Percentiles rank a stretch among this genome's conserved stretches.
phyloP scores from a whole-genome alignment of 2,329 filamentous ascomycete genomes.

The Colletotrichum aenigma region DNA sequence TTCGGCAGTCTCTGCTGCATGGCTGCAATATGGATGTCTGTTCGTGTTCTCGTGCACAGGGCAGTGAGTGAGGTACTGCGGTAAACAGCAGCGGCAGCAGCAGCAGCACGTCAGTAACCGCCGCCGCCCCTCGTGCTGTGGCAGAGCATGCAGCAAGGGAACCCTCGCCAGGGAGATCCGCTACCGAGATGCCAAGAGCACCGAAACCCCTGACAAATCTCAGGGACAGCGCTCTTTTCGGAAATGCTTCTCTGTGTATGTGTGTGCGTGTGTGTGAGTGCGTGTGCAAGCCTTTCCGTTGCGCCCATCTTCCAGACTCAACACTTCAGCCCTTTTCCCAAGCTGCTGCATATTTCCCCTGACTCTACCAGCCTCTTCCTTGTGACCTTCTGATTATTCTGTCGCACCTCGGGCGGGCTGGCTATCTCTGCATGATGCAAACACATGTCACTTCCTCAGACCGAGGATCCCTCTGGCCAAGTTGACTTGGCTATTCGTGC shows the following conservation, averaged over 20 bases:
- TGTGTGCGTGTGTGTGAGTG: no score
- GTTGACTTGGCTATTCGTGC: not conserved
- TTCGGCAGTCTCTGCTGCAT: not conserved
- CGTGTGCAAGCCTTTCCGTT: not conserved
- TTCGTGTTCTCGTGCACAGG: not conserved
- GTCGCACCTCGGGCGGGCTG: not conserved
- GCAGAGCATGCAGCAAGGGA: not conserved
- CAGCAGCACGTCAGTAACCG: not conserved
- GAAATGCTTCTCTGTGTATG: not conserved
- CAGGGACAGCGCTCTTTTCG: not conserved
- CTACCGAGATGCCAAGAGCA: not conserved
- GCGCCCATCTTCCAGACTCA: not conserved
- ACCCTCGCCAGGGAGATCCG: not conserved
- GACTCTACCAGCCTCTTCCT: not conserved
- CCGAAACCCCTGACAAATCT: constrained; percentile 10
- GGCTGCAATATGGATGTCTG: not conserved
- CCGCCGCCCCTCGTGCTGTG: not conserved
- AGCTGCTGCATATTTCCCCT: not conserved
- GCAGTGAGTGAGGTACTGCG: no score
- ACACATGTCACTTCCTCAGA: not conserved
- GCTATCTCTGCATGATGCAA: not conserved
- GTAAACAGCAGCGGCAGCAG: not conserved
- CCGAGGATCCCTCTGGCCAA: not conserved
- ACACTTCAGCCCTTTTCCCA: not conserved
- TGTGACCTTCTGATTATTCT: not conserved